Evolutionary conservation across 768 basidiomycete species (phyloP).

Genomic region (Rhizopogon rudus): DNA sequence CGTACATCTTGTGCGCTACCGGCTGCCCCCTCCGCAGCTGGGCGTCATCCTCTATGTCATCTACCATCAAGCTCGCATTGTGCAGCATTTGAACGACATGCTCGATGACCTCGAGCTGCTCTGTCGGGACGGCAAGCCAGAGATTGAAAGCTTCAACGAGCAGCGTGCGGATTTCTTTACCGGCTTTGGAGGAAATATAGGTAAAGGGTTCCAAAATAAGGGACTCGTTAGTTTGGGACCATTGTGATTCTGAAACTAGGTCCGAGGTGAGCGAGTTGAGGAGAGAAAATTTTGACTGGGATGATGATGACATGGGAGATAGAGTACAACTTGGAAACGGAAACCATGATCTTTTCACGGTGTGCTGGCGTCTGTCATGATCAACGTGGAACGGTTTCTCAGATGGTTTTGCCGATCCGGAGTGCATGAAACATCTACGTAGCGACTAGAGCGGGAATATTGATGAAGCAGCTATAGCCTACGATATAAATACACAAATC

Average conservation of each 20-base stretch:
- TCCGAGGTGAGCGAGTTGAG: neutral
- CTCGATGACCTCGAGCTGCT: slow-evolving; percentile 68
- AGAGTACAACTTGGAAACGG: neutral
- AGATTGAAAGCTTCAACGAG: slow-evolving; percentile 91
- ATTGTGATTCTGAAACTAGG: neutral
- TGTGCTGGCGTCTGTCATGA: too few relatives aligned
- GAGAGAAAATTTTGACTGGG: neutral
- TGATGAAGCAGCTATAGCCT: too few relatives aligned
- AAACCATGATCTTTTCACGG: too few relatives aligned
- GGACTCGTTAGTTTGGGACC: slow-evolving; percentile 32
- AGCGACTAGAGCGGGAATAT: neutral
- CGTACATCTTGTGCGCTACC: slow-evolving; percentile 93
- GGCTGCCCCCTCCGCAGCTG: slow-evolving; percentile 84
- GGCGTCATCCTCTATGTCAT: slow-evolving; percentile 92
- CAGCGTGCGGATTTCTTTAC: slow-evolving; percentile 86
- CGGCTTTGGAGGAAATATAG: slow-evolving; percentile 79
- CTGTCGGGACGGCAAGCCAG: slow-evolving; percentile 81
- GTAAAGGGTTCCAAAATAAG: slow-evolving; percentile 79
- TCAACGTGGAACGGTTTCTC: slow-evolving; percentile 7
- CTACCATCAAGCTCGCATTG: slow-evolving; percentile 90
- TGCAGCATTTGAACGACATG: slow-evolving; percentile 92
- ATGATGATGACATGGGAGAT: neutral
- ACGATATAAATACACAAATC: too few relatives aligned
- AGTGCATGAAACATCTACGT: slow-evolving; percentile 1
- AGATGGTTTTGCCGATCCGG: slow-evolving; percentile 16